phyloP scores from a whole-genome alignment of 2,329 filamentous ascomycete genomes.

The Furcasterigmium sp. region DNA sequence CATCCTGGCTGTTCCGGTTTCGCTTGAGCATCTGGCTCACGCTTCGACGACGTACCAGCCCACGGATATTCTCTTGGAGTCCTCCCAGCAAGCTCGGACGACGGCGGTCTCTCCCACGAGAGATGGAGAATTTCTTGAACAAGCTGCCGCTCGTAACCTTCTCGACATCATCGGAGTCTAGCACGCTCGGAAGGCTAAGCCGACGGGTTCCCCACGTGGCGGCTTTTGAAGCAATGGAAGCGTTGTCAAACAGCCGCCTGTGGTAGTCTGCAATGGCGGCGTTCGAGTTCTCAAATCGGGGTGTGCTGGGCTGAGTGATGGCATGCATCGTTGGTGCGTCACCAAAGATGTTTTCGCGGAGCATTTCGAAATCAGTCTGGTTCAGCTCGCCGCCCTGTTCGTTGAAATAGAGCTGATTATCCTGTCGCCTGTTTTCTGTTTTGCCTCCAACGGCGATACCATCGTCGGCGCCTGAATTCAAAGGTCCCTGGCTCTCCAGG shows the following conservation, averaged over 20 bases:
- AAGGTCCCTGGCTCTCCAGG: conserved; percentile 23
- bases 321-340: conserved; percentile 40
- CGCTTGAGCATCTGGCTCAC: conserved; percentile 37
- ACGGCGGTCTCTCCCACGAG: conserved; percentile 34
- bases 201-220: conserved; percentile 68
- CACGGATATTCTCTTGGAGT: conserved; percentile 43
- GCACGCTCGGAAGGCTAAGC: conserved; percentile 54
- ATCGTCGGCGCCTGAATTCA: conserved; percentile 13
- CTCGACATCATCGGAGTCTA: conserved; percentile 46
- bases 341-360: conserved; percentile 23
- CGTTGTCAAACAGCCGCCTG: conserved; percentile 46
- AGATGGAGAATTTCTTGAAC: conserved; percentile 56
- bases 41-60: conserved; percentile 46
- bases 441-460: conserved; percentile 38
- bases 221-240: conserved; percentile 55
- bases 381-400: conserved; percentile 35
- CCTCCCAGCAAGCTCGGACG: conserved; percentile 39
- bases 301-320: conserved; percentile 29
- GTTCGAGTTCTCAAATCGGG: conserved; percentile 36
- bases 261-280: conserved; percentile 50
- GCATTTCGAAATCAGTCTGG: conserved; percentile 42
- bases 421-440: conserved; percentile 45
- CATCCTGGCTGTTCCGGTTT: conserved; percentile 31
- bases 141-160: conserved; percentile 56
- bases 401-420: conserved; percentile 45